These are phyloP conservation scores for Aureobasidium lini DNA, from an alignment of 2,329 filamentous ascomycete species.

Conservation along the genomic window DNA sequence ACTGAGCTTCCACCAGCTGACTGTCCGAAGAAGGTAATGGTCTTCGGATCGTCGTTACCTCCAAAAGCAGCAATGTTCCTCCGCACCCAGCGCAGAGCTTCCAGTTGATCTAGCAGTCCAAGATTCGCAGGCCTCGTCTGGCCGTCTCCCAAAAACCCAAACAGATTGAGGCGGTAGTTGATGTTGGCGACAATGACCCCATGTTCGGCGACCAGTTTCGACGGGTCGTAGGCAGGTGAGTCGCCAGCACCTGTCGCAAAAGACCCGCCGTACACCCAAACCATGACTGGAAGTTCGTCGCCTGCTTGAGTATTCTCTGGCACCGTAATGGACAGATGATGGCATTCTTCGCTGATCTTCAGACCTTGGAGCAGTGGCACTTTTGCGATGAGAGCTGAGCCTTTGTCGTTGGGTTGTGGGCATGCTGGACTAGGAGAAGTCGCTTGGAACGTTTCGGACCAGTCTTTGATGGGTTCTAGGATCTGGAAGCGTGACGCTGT, in stretches of 20 bases:
- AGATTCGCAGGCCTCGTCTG: constrained; percentile 21
- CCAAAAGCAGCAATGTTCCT: constrained; percentile 24
- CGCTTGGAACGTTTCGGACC: too few species aligned
- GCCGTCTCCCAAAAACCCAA: constrained; percentile 18
- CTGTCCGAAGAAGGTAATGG: constrained; percentile 20
- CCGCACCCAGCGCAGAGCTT: constrained; percentile 17
- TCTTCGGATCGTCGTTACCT: constrained; percentile 20
- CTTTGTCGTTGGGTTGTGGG: too few species aligned
- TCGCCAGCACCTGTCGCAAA: too few species aligned
- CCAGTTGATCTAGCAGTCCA: constrained; percentile 14
- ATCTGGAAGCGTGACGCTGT: too few species aligned
- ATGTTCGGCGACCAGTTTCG: too few species aligned
- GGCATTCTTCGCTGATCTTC: too few species aligned
- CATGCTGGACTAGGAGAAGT: too few species aligned
- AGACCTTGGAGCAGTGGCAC: too few species aligned
- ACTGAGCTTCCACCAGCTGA: constrained; percentile 20
- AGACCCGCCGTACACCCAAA: constrained; percentile 38
- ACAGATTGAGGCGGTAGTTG: constrained; percentile 21
- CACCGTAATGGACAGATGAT: too few species aligned
- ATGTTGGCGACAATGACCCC: constrained; percentile 28
- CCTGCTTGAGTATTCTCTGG: neutral
- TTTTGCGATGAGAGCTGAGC: too few species aligned
- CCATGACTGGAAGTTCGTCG: constrained; percentile 32
- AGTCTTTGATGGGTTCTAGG: too few species aligned
- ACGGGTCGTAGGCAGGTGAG: too few species aligned